Base-by-base conservation (phyloP, 805 yeast species). In the Naumovozyma dairenensis region DNA sequence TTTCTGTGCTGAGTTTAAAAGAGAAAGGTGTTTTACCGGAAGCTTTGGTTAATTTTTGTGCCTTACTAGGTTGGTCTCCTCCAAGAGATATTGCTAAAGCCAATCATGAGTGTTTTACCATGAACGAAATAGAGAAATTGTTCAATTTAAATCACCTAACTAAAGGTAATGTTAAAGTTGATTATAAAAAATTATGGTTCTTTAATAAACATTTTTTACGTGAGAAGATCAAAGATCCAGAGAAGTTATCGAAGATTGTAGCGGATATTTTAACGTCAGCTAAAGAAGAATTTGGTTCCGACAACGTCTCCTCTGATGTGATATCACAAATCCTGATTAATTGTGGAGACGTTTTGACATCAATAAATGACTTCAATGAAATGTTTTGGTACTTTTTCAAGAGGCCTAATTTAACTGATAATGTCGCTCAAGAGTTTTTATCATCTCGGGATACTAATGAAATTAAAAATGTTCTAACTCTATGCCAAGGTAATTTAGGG, bases 51-150 rank as follows among this genome's bases (percentile, higher is more conserved):
- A 92, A 92, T 48, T 92, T 85, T 55, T 80, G 79, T 28, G 94
- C 89, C 0, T 63, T 92, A 37, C 81, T 85, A 56, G 99, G 99
- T 1, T 92, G 98, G 98, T 71, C 95, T 4, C 94, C 96, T 4
- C 73, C 76, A 5, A 65, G 83, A 40, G 61, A 60, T 5, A 55
- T 65, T 7, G 73, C 78, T 2, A 63, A 65, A 19, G 61, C 67
- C 17, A 51, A 57, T 0, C 67, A 66, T 33, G 89, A 79, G 48
- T 60, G 74, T 6, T 68, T 71, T 59, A 46, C 58, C 0, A 47
- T 80, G 39, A 43, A 63, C 1, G 73, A 80, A 21, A 57, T 87
- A 34, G 71, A 66, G 9, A 40, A 63, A 18, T 39, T 55, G 16
- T 92, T 92, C 52, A 65, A 74, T 12, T 52, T 86, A 25, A 76